Percentiles rank a stretch among this genome's conserved stretches.
Evolutionary conservation across 2,329 filamentous ascomycete genomes (phyloP).

Genomic region (Colletotrichum sp.): DNA sequence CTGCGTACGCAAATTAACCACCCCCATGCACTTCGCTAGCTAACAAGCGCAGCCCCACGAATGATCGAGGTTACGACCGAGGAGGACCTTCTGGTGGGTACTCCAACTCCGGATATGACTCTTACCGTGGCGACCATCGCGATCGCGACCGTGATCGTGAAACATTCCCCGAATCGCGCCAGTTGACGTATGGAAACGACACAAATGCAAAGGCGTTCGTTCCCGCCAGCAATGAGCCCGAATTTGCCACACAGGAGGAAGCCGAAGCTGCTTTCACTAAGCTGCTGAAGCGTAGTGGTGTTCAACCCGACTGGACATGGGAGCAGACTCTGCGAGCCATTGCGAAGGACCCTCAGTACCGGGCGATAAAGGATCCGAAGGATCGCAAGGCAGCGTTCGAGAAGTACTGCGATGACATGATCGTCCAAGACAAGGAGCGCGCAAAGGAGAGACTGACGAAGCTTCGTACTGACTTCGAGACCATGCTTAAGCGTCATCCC

Average conservation of each 20-base stretch:
- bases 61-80: constrained; percentile 43
- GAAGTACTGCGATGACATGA: constrained; percentile 90
- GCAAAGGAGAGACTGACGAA: constrained; percentile 93
- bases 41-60: constrained; percentile 32
- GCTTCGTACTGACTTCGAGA: constrained; percentile 90
- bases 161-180: constrained; percentile 58
- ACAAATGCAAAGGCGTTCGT: constrained; percentile 63
- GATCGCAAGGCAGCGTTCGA: constrained; percentile 91
- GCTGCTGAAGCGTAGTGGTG: constrained; percentile 81
- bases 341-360: constrained; percentile 90
- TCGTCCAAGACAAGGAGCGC: constrained; percentile 90
- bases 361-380: constrained; percentile 89
- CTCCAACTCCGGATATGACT: constrained; percentile 38
- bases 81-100: constrained; percentile 38
- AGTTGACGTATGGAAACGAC: constrained; percentile 63
- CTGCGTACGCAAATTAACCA: constrained; percentile 38
- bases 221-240: constrained; percentile 72
- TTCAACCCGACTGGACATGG: constrained; percentile 93
- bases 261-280: constrained; percentile 94
- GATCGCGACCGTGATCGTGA: constrained; percentile 36
- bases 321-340: constrained; percentile 85
- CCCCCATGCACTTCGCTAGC: neutral
- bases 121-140: constrained; percentile 40
- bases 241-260: constrained; percentile 82
- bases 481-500: constrained; percentile 94